Base-by-base conservation (phyloP, 169 alveolate species). In the Plasmodium berghei region DNA sequence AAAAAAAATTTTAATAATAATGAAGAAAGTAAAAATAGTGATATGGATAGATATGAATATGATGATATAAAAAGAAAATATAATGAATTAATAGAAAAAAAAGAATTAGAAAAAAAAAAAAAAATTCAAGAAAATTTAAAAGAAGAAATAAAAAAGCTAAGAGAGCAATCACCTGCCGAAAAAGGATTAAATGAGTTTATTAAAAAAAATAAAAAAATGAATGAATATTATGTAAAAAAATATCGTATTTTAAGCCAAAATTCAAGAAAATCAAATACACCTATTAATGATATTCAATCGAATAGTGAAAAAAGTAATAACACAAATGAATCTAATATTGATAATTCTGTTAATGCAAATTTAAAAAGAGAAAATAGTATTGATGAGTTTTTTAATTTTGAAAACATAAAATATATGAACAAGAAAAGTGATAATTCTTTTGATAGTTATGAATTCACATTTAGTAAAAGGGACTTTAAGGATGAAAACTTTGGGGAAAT, bases 81-180 rank as follows among this genome's bases (percentile, higher is more conserved):
- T 18, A 10, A 24, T 16, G 69, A 64, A 18, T 49, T 75, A 63
- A 14, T 75, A 22, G 64, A 75, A 46, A 62, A 9, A 49, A 75
- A 63, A 34, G 73, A 75, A 22, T 34, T 20, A 10, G n/a, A 40
- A 34, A 48, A 48, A n/a, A 9, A 75, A 49, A 75, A 63, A 40
- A 28, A 66, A 16, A 9, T 45, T 5, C 40, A 75, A 28, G 56
- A 75, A 12, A 67, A 75, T 28, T 63, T 62, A 9, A 75, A 62
- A 55, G 89, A 75, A 34, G 89, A 75, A 24, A 34, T 75, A n/a
- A 75, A 75, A 52, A 75, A 34, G 61, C 16, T n/a, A 10, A 75
- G 48, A 18, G 70, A 75, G 40, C 8, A 63, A 56, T 48, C 89
- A 12, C 56, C 5, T 8, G 26, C 28, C 1, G 89, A 75, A 42